phyloP scores from a whole-genome alignment of 2,329 filamentous ascomycete genomes.

The Talaromyces marneffei region DNA sequence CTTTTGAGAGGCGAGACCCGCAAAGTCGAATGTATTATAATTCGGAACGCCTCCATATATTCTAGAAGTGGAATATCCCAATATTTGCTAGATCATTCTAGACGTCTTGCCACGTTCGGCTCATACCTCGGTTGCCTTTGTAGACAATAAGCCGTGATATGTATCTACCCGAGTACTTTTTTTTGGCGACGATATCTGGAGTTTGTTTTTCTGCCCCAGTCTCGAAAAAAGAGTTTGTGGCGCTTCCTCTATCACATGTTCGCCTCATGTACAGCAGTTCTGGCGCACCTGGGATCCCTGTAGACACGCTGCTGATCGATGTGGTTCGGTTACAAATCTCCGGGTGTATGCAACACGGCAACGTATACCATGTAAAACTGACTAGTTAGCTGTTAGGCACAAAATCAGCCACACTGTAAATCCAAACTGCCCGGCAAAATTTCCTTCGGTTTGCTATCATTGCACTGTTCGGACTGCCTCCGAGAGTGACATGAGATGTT shows the following conservation, averaged over 20 bases:
- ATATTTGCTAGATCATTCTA: background rate
- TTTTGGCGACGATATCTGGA: too few relatives aligned
- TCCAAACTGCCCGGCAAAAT: background rate
- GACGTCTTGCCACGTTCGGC: background rate
- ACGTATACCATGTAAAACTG: background rate
- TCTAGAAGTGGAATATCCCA: background rate
- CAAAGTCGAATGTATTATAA: background rate
- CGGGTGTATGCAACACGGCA: background rate
- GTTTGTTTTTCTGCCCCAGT: background rate
- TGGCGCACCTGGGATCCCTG: background rate
- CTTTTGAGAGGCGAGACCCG: background rate
- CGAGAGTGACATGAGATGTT: background rate
- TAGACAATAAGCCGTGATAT: background rate
- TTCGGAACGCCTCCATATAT: too few relatives aligned
- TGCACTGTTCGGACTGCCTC: background rate
- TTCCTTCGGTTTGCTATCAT: background rate
- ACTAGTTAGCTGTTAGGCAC: background rate
- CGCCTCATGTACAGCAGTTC: background rate
- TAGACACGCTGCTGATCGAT: constrained; percentile 4
- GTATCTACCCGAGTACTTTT: background rate
- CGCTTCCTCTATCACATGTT: background rate
- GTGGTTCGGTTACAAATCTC: constrained; percentile 10
- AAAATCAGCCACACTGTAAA: background rate
- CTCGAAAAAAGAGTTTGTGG: constrained; percentile 6
- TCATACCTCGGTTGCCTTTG: background rate